phyloP scores from a whole-genome alignment of 169 alveolate species.

The Cardiosporidium cionae region DNA sequence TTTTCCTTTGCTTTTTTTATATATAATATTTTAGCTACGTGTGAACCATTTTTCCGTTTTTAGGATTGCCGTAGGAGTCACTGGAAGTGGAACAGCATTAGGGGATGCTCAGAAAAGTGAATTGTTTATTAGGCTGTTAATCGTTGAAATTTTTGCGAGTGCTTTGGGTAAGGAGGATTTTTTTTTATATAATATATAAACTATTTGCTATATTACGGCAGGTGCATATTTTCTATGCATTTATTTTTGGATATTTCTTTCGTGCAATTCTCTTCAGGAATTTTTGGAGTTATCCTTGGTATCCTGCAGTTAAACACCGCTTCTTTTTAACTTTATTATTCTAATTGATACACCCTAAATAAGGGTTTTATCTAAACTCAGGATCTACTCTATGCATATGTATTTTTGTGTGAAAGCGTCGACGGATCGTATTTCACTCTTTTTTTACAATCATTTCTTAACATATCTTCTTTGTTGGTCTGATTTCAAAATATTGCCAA shows the following conservation, averaged over 20 bases:
- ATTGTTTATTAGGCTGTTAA: slow-evolving; percentile 94
- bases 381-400: too few relatives aligned
- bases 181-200: not conserved
- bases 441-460: too few relatives aligned
- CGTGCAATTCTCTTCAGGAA: slow-evolving; percentile 13
- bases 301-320: slow-evolving; percentile 57
- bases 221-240: not conserved
- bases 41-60: not conserved
- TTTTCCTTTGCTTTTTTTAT: too few relatives aligned
- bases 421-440: too few relatives aligned
- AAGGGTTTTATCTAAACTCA: too few relatives aligned
- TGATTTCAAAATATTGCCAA: too few relatives aligned
- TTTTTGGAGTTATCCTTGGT: slow-evolving; percentile 47
- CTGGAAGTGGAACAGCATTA: slow-evolving; percentile 98
- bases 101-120: slow-evolving; percentile 99
- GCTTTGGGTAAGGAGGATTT: slow-evolving; percentile 80
- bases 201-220: not conserved
- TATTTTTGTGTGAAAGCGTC: too few relatives aligned
- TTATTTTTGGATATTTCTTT: not conserved
- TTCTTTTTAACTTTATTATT: too few relatives aligned
- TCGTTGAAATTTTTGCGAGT: slow-evolving; percentile 97
- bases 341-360: too few relatives aligned
- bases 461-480: too few relatives aligned
- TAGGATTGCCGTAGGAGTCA: slow-evolving; percentile 90
- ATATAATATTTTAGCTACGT: not conserved